Evolutionary conservation across 208 protist species (phyloP).

Genomic region (Crithidia acanthocephali): DNA sequence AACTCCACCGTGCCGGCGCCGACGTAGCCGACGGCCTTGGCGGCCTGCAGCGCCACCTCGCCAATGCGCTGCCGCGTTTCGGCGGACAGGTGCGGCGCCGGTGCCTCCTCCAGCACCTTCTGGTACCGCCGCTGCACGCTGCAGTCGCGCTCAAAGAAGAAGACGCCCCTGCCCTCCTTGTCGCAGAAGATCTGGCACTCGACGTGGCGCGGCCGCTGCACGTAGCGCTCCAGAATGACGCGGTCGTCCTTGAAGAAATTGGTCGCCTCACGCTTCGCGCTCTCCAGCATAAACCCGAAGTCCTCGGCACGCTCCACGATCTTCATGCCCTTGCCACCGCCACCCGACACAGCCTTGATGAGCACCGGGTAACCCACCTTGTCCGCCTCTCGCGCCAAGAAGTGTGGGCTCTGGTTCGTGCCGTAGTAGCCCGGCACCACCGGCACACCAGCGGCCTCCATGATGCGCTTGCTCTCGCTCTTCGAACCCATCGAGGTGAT

Average conservation of each 20-base stretch:
- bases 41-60: constrained; percentile 72
- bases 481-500: constrained; percentile 96
- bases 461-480: constrained; percentile 90
- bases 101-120: constrained; percentile 95
- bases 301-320: constrained; percentile 94
- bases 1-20: constrained; percentile 98
- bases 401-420: constrained; percentile 41
- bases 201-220: constrained; percentile 90
- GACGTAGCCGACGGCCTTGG: constrained; percentile 92
- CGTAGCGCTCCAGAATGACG: constrained; percentile 94
- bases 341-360: constrained; percentile 96
- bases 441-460: constrained; percentile 57
- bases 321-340: constrained; percentile 53
- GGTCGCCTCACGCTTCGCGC: constrained; percentile 89
- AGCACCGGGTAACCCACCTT: constrained; percentile 95
- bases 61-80: constrained; percentile 81
- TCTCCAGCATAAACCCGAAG: constrained; percentile 82
- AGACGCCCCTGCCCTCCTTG: constrained; percentile 87
- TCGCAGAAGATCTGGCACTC: constrained; percentile 96
- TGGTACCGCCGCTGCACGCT: constrained; percentile 96
- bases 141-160: constrained; percentile 96
- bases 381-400: constrained; percentile 44
- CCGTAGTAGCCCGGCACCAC: constrained; percentile 36
- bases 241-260: constrained; percentile 93
- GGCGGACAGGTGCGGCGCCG: constrained; percentile 62